A percentile compares a stretch with the other conserved stretches of the same genome.
Conservation (phyloP, 179 eudicot genomes). For the Beta corolliflora region DNA sequence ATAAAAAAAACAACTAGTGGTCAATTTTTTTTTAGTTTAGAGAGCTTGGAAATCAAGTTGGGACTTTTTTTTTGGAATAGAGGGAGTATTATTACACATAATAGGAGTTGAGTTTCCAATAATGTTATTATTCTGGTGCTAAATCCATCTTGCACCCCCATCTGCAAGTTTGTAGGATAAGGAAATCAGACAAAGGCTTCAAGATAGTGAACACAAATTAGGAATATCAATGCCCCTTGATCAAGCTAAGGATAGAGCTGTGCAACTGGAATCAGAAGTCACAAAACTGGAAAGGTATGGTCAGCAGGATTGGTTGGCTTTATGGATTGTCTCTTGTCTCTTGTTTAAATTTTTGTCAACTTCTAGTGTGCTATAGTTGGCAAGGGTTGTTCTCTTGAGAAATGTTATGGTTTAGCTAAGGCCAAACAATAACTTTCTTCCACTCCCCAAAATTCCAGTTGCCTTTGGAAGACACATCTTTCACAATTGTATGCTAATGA, state of each 20-base stretch:
- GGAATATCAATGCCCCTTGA: slow-evolving; percentile 85
- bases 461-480: background rate
- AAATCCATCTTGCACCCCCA: slow-evolving; percentile 17
- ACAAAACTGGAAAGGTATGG: slow-evolving; percentile 75
- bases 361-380: background rate
- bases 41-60: background rate
- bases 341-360: background rate
- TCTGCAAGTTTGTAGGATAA: slow-evolving; percentile 59
- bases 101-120: background rate
- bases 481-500: background rate
- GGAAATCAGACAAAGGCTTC: slow-evolving; percentile 81
- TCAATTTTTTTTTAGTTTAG: background rate
- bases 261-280: slow-evolving; percentile 76
- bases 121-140: slow-evolving; percentile 3
- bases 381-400: background rate
- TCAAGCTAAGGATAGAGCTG: slow-evolving; percentile 68
- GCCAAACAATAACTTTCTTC: background rate
- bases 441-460: background rate
- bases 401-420: background rate
- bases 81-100: background rate
- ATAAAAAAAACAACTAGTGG: too few species aligned
- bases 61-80: background rate
- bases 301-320: background rate
- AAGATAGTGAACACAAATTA: slow-evolving; percentile 84
- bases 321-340: background rate